phyloP scores from a whole-genome alignment of 345 rosid species.

The Populus ilicifolia region DNA sequence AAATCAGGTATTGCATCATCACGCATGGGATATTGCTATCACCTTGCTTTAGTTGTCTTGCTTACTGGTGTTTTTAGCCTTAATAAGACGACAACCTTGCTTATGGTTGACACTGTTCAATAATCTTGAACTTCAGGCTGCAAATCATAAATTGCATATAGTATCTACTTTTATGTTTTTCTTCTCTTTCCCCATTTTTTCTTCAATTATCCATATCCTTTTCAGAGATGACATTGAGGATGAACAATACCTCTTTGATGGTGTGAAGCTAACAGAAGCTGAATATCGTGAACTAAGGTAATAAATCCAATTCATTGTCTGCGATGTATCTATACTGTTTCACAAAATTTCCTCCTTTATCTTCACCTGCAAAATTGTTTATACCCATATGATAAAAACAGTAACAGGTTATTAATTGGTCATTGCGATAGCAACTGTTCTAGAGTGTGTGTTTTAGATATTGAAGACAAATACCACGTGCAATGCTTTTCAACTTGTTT shows the following conservation, averaged over 20 bases:
- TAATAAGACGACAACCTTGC: neutral
- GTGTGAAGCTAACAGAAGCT: slow-evolving; percentile 65
- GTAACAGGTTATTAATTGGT: neutral
- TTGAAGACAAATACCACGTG: neutral
- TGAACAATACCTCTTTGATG: slow-evolving; percentile 76
- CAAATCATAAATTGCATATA: neutral
- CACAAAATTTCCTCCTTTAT: neutral
- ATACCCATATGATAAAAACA: too few relatives aligned
- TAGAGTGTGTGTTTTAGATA: neutral
- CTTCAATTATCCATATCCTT: neutral
- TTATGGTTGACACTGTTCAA: too few relatives aligned
- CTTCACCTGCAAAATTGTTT: too few relatives aligned
- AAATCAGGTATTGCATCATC: slow-evolving; percentile 51
- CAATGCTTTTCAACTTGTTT: too few relatives aligned
- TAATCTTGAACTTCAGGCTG: neutral
- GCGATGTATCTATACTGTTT: neutral
- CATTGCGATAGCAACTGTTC: neutral
- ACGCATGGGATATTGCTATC: neutral
- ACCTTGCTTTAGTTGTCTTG: neutral
- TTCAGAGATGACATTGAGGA: slow-evolving; percentile 87
- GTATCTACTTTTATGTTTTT: neutral
- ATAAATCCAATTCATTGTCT: slow-evolving; percentile 18
- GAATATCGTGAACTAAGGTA: slow-evolving; percentile 68
- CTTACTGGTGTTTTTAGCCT: neutral
- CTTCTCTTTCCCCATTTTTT: neutral